phyloP scores from a whole-genome alignment of 768 basidiomycete genomes.

The Kwoniella dendrophila region DNA sequence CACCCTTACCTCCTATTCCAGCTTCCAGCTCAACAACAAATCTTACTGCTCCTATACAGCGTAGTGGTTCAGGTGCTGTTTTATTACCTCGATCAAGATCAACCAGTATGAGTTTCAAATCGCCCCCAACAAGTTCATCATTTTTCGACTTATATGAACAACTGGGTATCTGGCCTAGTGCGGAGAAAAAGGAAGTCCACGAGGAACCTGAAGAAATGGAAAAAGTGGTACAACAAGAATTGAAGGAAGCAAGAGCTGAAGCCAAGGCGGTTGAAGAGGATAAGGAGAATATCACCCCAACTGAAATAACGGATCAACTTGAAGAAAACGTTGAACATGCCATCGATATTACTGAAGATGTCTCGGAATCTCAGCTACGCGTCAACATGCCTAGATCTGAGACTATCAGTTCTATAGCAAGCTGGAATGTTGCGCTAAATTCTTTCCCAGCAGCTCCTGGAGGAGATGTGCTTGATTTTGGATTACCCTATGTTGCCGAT shows the following conservation, averaged over 20 bases:
- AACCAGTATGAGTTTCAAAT: constrained; percentile 47
- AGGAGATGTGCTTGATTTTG: constrained; percentile 24
- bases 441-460: constrained; percentile 38
- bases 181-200: constrained; percentile 9
- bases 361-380: neutral
- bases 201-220: neutral
- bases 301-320: neutral
- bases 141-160: constrained; percentile 55
- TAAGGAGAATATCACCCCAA: neutral
- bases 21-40: neutral
- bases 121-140: constrained; percentile 48
- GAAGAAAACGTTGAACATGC: neutral
- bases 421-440: constrained; percentile 44
- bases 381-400: neutral
- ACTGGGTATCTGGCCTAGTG: constrained; percentile 51
- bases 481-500: constrained; percentile 20
- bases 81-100: constrained; percentile 46
- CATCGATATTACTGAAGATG: neutral
- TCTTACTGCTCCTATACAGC: constrained; percentile 14
- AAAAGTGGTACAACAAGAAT: neutral
- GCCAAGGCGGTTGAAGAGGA: constrained; percentile 2
- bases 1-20: constrained; percentile 23
- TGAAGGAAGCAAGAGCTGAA: neutral
- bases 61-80: constrained; percentile 28
- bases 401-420: constrained; percentile 29